Base-by-base conservation (phyloP, 1,139 yeast genomes). In the Debaryomyces fabryi region DNA sequence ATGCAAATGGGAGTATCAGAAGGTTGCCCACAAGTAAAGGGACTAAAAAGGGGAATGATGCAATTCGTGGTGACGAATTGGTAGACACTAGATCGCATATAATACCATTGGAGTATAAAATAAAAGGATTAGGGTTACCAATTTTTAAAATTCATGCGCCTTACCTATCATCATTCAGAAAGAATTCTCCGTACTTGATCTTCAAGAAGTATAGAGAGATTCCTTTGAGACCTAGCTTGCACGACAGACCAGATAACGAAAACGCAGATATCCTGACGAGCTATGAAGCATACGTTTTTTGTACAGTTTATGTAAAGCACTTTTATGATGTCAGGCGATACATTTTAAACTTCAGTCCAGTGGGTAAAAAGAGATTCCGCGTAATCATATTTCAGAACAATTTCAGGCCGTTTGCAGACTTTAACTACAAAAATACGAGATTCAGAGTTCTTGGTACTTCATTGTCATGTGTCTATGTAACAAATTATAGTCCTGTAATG, bases 361-460 rank as follows among this genome's bases (percentile, higher is more conserved):
- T 51, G 4, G 52, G 53, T 6, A 53, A 51, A 7, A 44, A 50
- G 8, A 25, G 50, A 6, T 65, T 71, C 50, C 65, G 62, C 41
- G 52, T 75, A 4, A 40, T 70, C 6, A 53, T 67, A 48, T 74
- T 73, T 49, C 72, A 71, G 56, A 69, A 72, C 57, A 69, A 68
- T 45, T 65, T 59, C 51, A 63, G 67, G 45, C 76, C 79, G 2
- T 72, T 70, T 56, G 63, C 76, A 10, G 81, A 76, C 54, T 76
- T 76, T 54, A 58, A 46, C 29, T 74, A 71, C 52, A 65, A 67
- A 39, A 55, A 55, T 29, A 74, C 79, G 2, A 56, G 78, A 23
- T 76, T 76, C 52, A 58, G 81, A 45, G 59, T 74, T 1, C 49
- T 70, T 21, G 80, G 81, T 2, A 68, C 78, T 0, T 58, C 76